phyloP scores from a whole-genome alignment of 257 asterid genomes.

The Ocimum tenuiflorum region DNA sequence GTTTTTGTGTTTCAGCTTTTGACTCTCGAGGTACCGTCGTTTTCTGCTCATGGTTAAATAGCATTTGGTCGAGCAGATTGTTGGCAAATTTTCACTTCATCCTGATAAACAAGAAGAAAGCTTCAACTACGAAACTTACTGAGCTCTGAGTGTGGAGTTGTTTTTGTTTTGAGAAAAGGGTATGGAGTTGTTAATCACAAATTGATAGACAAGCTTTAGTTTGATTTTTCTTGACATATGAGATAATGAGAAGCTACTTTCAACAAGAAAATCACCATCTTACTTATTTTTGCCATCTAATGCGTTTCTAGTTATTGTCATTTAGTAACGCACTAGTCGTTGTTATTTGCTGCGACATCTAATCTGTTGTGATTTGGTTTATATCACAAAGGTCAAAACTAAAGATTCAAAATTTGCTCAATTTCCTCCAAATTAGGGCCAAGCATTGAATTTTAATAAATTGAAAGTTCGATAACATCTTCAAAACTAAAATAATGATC shows the following conservation, averaged over 20 bases:
- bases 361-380: background rate
- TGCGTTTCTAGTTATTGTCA: background rate
- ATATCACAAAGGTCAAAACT: background rate
- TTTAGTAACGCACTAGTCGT: background rate
- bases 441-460: background rate
- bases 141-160: no score
- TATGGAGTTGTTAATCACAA: background rate
- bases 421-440: background rate
- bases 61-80: constrained; percentile 22
- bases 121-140: background rate
- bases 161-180: no score
- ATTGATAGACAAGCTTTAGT: background rate
- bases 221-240: background rate
- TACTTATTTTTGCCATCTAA: background rate
- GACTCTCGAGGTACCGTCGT: constrained; percentile 27
- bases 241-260: background rate
- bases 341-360: background rate
- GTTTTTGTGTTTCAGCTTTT: constrained; percentile 30
- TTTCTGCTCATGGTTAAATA: background rate
- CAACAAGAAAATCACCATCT: background rate
- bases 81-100: background rate
- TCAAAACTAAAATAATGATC: background rate
- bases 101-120: background rate
- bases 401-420: background rate
- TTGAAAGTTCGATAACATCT: background rate